A percentile compares a stretch with the other conserved stretches of the same genome.
phyloP scores from a whole-genome alignment of 2,329 filamentous ascomycete genomes.

The Apiospora hydei region DNA sequence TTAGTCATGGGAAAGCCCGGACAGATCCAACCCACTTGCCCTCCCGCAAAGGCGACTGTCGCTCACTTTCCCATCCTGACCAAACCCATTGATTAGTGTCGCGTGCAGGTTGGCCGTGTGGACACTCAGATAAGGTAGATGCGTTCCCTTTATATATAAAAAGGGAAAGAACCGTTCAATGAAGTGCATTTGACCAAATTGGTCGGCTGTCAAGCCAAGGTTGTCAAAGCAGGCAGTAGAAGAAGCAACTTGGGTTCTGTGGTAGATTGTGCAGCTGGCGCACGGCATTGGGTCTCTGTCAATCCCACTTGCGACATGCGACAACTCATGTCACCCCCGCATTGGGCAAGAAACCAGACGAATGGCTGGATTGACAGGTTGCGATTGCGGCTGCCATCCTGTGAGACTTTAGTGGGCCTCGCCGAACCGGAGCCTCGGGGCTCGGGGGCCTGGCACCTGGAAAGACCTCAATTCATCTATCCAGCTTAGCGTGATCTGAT shows the following conservation, averaged over 20 bases:
- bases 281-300: background rate
- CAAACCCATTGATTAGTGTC: background rate
- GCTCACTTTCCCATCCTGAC: slow-evolving; percentile 7
- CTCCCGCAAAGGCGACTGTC: slow-evolving; percentile 13
- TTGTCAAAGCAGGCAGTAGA: background rate
- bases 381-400: slow-evolving; percentile 12
- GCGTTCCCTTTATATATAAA: background rate
- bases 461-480: too few species aligned
- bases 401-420: slow-evolving; percentile 8
- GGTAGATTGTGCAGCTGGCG: background rate
- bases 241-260: slow-evolving; percentile 12
- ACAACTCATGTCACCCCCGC: slow-evolving; percentile 16
- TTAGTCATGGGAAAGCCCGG: slow-evolving; percentile 9
- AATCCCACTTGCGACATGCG: slow-evolving; percentile 11
- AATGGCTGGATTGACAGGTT: slow-evolving; percentile 21
- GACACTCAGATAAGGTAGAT: background rate
- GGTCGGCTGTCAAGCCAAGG: background rate
- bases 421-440: slow-evolving; percentile 14
- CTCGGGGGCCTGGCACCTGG: background rate
- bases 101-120: background rate
- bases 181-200: background rate
- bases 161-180: background rate
- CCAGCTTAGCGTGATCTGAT: too few species aligned
- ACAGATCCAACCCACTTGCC: slow-evolving; percentile 20
- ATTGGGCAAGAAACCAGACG: slow-evolving; percentile 12